A percentile compares a stretch with the other conserved stretches of the same genome.
phyloP scores from a whole-genome alignment of 202 grass and related monocot genomes.

The Carex arenaria region DNA sequence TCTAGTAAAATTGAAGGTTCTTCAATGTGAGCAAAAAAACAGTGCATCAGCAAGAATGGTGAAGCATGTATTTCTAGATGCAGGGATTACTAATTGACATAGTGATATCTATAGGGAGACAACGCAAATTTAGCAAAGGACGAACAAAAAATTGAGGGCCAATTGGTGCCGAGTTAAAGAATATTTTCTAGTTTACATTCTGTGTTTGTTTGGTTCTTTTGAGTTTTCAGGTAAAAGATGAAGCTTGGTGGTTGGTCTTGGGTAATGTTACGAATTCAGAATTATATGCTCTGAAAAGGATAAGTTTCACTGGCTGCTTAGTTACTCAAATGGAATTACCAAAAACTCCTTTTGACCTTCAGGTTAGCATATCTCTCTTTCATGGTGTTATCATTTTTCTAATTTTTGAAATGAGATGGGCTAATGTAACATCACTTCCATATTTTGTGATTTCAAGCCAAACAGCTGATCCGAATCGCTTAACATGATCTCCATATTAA shows the following conservation, averaged over 20 bases:
- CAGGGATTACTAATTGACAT: neutral
- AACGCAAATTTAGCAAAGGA: neutral
- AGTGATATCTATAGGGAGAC: neutral
- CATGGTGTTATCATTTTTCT: neutral
- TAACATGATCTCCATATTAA: too few relatives aligned
- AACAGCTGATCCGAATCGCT: too few relatives aligned
- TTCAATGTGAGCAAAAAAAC: neutral
- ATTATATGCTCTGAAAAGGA: slow-evolving; percentile 91
- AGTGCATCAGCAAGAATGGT: neutral
- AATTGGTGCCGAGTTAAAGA: neutral
- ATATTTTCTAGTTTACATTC: neutral
- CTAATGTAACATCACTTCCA: too few relatives aligned
- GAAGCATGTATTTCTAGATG: neutral
- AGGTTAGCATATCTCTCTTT: neutral
- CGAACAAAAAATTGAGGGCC: neutral
- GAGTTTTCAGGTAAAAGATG: slow-evolving; percentile 69
- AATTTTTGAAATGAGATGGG: neutral
- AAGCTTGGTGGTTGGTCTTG: slow-evolving; percentile 95
- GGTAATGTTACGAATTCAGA: slow-evolving; percentile 67
- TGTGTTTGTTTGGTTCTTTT: slow-evolving; percentile 18
- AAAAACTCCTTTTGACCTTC: slow-evolving; percentile 16
- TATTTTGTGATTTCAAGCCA: too few relatives aligned
- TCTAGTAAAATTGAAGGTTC: neutral
- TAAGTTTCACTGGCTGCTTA: slow-evolving; percentile 58
- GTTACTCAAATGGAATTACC: slow-evolving; percentile 85